Evolutionary conservation across 352 stramenopile genomes (phyloP).

Genomic region (Halophytophthora batemanensis): DNA sequence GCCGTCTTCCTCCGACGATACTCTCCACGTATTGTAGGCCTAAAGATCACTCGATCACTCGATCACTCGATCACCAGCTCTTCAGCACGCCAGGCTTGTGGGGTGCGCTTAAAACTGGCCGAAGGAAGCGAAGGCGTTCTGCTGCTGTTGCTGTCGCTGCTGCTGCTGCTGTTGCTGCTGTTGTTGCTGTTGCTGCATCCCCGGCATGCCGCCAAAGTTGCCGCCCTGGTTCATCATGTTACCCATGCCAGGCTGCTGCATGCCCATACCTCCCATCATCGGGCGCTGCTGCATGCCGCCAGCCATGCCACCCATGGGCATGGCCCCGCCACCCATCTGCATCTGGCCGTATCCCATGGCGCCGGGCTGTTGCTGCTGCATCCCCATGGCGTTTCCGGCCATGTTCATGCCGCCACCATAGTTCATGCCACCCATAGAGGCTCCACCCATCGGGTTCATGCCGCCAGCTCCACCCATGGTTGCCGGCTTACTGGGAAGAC

Average conservation of each 20-base stretch:
- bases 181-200: slow-evolving; percentile 46
- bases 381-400: slow-evolving; percentile 12
- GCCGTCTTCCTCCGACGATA: neutral
- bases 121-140: slow-evolving; percentile 55
- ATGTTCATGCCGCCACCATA: slow-evolving; percentile 31
- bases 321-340: slow-evolving; percentile 35
- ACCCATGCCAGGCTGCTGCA: slow-evolving; percentile 39
- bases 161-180: slow-evolving; percentile 48
- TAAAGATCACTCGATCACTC: neutral
- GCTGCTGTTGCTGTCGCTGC: slow-evolving; percentile 54
- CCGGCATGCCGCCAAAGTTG: slow-evolving; percentile 35
- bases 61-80: neutral
- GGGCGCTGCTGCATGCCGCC: slow-evolving; percentile 1
- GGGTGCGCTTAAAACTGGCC: slow-evolving; percentile 34
- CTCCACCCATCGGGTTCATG: slow-evolving; percentile 51
- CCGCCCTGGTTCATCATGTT: slow-evolving; percentile 62
- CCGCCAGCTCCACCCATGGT: slow-evolving; percentile 38
- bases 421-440: slow-evolving; percentile 49
- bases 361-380: slow-evolving; percentile 23
- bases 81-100: slow-evolving; percentile 15
- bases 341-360: slow-evolving; percentile 32
- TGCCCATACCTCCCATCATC: slow-evolving; percentile 8
- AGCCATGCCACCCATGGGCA: slow-evolving; percentile 49
- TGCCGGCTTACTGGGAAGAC: slow-evolving; percentile 63
- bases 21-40: neutral